Evolutionary conservation across 225 moss, liverwort and hornwort species (phyloP).

Genomic region (Polytrichum commune): DNA sequence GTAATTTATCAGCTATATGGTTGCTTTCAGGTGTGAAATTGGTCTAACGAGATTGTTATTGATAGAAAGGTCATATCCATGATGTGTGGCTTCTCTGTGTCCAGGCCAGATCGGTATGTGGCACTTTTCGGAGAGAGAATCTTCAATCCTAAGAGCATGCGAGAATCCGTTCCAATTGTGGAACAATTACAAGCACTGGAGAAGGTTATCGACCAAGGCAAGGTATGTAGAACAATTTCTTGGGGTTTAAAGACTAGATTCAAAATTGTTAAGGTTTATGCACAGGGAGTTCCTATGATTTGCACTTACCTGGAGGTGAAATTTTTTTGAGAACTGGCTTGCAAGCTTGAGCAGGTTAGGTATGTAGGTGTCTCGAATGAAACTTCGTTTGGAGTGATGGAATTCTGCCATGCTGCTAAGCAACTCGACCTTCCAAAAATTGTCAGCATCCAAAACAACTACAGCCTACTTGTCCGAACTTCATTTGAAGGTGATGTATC

Average conservation of each 20-base stretch:
- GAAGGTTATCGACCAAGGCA: constrained; percentile 77
- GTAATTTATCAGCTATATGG: no score
- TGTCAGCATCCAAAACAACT: constrained; percentile 86
- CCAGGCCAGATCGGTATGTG: constrained; percentile 91
- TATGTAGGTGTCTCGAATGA: constrained; percentile 94
- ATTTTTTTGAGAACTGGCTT: neutral
- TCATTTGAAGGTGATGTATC: constrained; percentile 57
- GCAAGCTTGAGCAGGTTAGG: constrained; percentile 54
- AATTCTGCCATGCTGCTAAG: constrained; percentile 65
- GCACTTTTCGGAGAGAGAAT: constrained; percentile 58
- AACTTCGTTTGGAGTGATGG: constrained; percentile 86
- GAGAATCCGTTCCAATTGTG: constrained; percentile 54
- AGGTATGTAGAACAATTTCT: constrained; percentile 36
- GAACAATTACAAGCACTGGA: constrained; percentile 77
- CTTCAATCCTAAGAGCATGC: constrained; percentile 30
- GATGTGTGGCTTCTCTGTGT: constrained; percentile 1
- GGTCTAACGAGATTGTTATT: no score
- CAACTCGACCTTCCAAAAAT: constrained; percentile 79
- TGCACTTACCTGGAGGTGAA: no score
- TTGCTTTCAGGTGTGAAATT: no score
- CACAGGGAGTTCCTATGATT: neutral
- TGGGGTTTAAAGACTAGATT: neutral
- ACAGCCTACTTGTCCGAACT: constrained; percentile 51
- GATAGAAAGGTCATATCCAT: neutral
- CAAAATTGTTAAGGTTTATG: neutral